A percentile compares a stretch with the other conserved stretches of the same genome.
Conservation (phyloP, 441 rosid genomes). For the Sinapis alba region DNA sequence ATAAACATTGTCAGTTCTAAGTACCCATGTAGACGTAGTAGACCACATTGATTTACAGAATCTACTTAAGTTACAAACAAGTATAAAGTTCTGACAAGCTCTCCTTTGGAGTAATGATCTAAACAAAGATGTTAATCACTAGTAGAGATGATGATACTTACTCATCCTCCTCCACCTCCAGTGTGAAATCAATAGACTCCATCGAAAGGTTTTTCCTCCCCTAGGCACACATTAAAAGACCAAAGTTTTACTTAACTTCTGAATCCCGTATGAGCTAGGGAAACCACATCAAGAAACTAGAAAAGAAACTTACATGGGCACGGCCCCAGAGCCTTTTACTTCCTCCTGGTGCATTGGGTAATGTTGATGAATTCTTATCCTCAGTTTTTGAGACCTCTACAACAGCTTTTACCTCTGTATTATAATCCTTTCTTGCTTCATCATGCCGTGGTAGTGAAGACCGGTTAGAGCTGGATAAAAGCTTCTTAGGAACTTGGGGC, state of each 20-base stretch:
- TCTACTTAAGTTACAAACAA: slow-evolving; percentile 4
- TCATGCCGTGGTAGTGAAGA: slow-evolving; percentile 38
- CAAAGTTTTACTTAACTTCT: neutral
- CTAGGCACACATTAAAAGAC: slow-evolving; percentile 46
- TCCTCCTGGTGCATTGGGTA: slow-evolving; percentile 46
- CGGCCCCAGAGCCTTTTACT: slow-evolving; percentile 61
- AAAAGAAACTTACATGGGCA: slow-evolving; percentile 64
- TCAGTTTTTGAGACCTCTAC: slow-evolving; percentile 38
- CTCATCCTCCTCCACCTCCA: slow-evolving; percentile 70
- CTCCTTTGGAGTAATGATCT: neutral
- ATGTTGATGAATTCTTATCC: slow-evolving; percentile 35
- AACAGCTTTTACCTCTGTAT: slow-evolving; percentile 27
- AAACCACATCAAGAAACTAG: no score
- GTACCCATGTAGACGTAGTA: neutral
- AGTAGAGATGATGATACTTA: slow-evolving; percentile 52
- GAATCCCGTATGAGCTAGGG: no score
- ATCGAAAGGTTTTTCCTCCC: slow-evolving; percentile 80
- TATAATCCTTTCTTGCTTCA: slow-evolving; percentile 36
- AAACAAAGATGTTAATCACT: slow-evolving; percentile 21
- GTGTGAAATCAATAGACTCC: slow-evolving; percentile 72
- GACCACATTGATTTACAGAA: neutral
- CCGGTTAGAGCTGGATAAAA: slow-evolving; percentile 43
- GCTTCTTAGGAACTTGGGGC: slow-evolving; percentile 40
- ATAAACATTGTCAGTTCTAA: slow-evolving; percentile 30
- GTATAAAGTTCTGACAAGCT: neutral